Conservation (phyloP, 2,329 filamentous ascomycete genomes). For the Monilinia aucupariae region DNA sequence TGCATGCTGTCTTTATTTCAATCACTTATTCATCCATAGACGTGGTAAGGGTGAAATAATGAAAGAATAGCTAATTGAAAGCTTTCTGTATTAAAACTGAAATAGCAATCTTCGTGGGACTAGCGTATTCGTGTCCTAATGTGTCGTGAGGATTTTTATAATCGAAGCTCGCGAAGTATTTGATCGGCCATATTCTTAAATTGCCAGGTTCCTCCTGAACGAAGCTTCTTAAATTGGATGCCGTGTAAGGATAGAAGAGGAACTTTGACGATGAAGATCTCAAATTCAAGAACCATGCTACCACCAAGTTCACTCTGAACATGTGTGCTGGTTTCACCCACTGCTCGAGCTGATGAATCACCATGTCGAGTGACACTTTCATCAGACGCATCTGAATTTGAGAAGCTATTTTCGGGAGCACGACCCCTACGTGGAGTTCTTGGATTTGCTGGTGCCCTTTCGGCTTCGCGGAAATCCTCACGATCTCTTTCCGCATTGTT, state of each 20-base stretch:
- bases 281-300: slow-evolving; percentile 81
- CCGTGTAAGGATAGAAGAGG: slow-evolving; percentile 88
- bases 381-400: slow-evolving; percentile 80
- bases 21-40: background rate
- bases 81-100: background rate
- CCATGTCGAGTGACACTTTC: slow-evolving; percentile 60
- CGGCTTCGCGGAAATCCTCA: slow-evolving; percentile 64
- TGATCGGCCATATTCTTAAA: slow-evolving; percentile 98
- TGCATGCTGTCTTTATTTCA: background rate
- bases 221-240: slow-evolving; percentile 94
- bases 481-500: slow-evolving; percentile 54
- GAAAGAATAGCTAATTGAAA: background rate
- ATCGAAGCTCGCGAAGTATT: slow-evolving; percentile 77
- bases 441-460: slow-evolving; percentile 46
- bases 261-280: slow-evolving; percentile 97
- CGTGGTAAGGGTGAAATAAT: background rate
- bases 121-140: background rate
- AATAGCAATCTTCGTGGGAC: background rate
- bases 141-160: slow-evolving; percentile 36
- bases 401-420: slow-evolving; percentile 63
- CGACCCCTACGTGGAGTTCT: slow-evolving; percentile 39
- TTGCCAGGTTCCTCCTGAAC: slow-evolving; percentile 88
- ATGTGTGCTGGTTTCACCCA: slow-evolving; percentile 85
- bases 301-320: slow-evolving; percentile 85
- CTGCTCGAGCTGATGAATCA: slow-evolving; percentile 52